Percentiles rank a stretch among this genome's conserved stretches.
phyloP scores from a whole-genome alignment of 495 filamentous ascomycete genomes.

The Cercophora newfieldiana region DNA sequence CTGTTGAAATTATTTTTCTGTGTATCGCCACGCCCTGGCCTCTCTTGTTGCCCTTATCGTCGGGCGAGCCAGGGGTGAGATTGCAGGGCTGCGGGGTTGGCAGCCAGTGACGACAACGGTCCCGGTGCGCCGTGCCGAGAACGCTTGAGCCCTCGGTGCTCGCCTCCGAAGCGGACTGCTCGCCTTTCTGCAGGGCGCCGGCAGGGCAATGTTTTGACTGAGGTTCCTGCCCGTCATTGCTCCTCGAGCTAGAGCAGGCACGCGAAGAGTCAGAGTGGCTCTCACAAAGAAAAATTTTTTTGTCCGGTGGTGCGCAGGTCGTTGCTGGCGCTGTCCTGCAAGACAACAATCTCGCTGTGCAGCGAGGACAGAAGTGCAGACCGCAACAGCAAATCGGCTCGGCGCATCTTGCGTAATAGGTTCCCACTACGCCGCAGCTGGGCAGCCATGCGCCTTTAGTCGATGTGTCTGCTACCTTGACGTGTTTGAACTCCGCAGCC shows the following conservation, averaged over 20 bases:
- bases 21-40: constrained; percentile 10
- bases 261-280: background rate
- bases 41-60: constrained; percentile 12
- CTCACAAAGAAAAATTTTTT: constrained; percentile 2
- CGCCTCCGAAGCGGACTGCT: background rate
- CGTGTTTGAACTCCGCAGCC: background rate
- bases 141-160: background rate
- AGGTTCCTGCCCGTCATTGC: constrained; percentile 1
- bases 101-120: background rate
- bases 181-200: background rate
- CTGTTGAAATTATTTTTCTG: constrained; percentile 8
- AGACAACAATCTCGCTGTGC: constrained; percentile 19
- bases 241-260: background rate
- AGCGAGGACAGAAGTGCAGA: constrained; percentile 19
- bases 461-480: constrained; percentile 19
- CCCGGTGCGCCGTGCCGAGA: background rate
- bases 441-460: constrained; percentile 38
- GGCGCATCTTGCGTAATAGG: constrained; percentile 15
- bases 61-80: background rate
- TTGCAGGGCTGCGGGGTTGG: constrained; percentile 15
- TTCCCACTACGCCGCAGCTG: constrained; percentile 30
- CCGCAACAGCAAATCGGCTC: constrained; percentile 20
- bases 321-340: constrained; percentile 8
- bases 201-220: background rate
- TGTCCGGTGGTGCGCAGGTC: background rate